Evolutionary conservation across 495 filamentous ascomycete species (phyloP).

Genomic region (Neurospora sp.): DNA sequence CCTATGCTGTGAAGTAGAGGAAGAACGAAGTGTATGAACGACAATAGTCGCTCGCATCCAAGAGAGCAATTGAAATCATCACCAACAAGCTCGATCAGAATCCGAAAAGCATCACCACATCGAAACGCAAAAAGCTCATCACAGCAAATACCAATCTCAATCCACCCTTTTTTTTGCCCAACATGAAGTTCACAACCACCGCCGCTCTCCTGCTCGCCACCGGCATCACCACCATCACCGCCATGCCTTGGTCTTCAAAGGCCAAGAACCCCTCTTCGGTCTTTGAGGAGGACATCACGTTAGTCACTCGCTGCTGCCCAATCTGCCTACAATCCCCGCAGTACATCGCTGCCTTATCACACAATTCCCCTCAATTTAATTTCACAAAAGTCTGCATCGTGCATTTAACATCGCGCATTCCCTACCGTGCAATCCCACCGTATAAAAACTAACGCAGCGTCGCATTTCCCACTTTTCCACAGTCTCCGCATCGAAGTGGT

Average conservation of each 20-base stretch:
- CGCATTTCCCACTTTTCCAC: background rate
- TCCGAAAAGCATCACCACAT: background rate
- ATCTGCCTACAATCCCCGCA: background rate
- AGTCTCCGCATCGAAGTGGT: background rate
- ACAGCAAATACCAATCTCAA: no score
- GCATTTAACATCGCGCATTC: background rate
- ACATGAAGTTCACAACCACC: background rate
- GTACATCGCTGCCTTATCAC: background rate
- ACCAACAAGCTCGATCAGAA: background rate
- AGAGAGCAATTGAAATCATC: background rate
- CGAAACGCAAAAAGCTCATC: no score
- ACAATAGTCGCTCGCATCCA: no score
- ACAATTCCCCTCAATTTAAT: background rate
- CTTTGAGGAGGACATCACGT: background rate
- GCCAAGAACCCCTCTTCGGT: background rate
- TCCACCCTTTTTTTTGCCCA: no score
- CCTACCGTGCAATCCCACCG: background rate
- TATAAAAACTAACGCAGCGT: background rate
- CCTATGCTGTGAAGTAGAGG: background rate
- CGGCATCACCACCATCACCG: background rate
- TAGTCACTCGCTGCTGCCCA: background rate
- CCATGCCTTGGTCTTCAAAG: background rate
- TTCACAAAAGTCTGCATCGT: background rate
- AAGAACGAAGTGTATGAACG: background rate
- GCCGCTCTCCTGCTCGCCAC: background rate